Evolutionary conservation across 1,284 basidiomycete species (phyloP).

Genomic region (Malassezia caprae): DNA sequence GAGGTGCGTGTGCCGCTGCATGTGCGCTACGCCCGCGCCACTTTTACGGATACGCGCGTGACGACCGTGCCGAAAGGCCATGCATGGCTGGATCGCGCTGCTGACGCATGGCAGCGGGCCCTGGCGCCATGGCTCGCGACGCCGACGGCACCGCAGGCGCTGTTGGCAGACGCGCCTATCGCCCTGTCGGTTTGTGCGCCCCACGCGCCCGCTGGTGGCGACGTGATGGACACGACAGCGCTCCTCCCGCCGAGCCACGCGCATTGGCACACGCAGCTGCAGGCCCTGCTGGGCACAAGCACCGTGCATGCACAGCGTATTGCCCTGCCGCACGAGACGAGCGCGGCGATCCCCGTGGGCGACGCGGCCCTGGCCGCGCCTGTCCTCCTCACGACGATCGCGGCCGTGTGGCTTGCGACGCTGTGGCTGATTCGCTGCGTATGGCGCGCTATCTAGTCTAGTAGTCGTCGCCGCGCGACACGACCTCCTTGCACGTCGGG

Average conservation of each 20-base stretch:
- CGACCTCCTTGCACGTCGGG: constrained; percentile 59
- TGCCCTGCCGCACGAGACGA: not conserved
- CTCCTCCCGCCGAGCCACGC: not conserved
- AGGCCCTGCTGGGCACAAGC: not conserved
- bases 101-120: not conserved
- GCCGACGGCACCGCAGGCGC: not conserved
- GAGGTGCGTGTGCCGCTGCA: constrained; percentile 7
- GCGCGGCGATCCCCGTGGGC: not conserved
- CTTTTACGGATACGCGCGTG: not conserved
- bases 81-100: not conserved
- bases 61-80: not conserved
- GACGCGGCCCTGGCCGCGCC: not conserved
- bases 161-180: not conserved
- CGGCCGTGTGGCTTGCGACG: constrained; percentile 1
- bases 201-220: not conserved
- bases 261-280: not conserved
- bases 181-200: not conserved
- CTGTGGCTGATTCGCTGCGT: not conserved
- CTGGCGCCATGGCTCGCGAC: not conserved
- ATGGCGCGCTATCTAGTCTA: constrained; percentile 39
- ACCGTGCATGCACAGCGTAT: not conserved
- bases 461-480: constrained; percentile 87
- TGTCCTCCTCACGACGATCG: constrained; percentile 4
- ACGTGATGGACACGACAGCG: not conserved
- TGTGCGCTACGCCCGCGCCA: constrained; percentile 8